phyloP scores from a whole-genome alignment of 768 basidiomycete genomes.

The Sporobolomyces roseus region DNA sequence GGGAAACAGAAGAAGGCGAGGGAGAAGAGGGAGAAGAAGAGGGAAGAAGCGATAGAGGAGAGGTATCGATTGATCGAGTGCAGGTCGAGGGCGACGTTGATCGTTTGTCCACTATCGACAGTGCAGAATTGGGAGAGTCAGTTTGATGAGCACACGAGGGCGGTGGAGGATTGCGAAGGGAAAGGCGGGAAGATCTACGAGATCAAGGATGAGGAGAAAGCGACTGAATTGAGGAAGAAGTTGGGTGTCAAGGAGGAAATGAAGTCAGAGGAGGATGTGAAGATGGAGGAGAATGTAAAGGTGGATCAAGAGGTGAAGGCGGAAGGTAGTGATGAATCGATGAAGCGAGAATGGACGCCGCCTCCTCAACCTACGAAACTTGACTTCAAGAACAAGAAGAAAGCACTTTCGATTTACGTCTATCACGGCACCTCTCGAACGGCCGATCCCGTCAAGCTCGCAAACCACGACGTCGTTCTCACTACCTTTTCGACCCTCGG shows the following conservation, averaged over 20 bases:
- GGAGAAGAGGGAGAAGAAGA: conserved; percentile 61
- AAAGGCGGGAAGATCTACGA: conserved; percentile 18
- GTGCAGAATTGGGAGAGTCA: conserved; percentile 99
- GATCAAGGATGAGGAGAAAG: conserved; percentile 32
- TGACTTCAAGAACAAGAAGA: conserved; percentile 44
- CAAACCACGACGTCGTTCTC: conserved; percentile 93
- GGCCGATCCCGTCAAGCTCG: conserved; percentile 77
- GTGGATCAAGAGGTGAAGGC: conserved; percentile 1
- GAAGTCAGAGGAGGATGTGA: conserved; percentile 32
- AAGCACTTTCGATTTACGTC: conserved; percentile 63
- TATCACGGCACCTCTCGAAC: conserved; percentile 90
- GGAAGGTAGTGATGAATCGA: conserved; percentile 17
- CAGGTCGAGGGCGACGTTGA: conserved; percentile 84
- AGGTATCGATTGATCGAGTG: conserved; percentile 72
- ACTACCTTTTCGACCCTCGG: conserved; percentile 96
- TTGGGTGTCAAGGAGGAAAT: neutral
- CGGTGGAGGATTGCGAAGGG: conserved; percentile 17
- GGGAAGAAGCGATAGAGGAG: conserved; percentile 56
- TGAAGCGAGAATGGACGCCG: conserved; percentile 14
- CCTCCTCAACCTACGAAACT: neutral
- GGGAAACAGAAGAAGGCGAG: conserved; percentile 63
- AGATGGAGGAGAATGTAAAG: neutral
- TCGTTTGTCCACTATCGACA: conserved; percentile 92
- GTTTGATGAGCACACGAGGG: conserved; percentile 71
- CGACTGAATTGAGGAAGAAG: neutral